Evolutionary conservation across 139 green algal species (phyloP).

Genomic region (Haematococcus lacustris): DNA sequence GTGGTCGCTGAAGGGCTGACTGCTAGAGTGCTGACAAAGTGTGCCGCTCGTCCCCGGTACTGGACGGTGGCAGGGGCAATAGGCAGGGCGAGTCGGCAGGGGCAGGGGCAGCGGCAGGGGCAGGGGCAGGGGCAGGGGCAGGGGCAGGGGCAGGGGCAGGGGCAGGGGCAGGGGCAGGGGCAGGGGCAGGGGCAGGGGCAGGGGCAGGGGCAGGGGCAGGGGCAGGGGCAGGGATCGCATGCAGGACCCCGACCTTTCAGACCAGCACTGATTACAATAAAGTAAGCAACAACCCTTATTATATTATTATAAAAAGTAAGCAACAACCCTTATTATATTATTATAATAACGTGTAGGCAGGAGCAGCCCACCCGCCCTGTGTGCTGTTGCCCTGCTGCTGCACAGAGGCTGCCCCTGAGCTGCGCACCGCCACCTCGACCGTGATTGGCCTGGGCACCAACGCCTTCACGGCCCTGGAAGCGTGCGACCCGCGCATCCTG

Average conservation of each 20-base stretch:
- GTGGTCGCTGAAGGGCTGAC: neutral
- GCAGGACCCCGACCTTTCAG: too few species aligned
- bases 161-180: too few species aligned
- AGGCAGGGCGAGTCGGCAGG: neutral
- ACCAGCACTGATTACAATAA: neutral
- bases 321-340: neutral
- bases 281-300: neutral
- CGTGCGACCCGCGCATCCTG: conserved; percentile 15
- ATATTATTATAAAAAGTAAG: neutral
- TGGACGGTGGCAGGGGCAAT: neutral
- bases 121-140: too few species aligned
- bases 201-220: too few species aligned
- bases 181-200: too few species aligned
- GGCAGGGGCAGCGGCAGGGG: too few species aligned
- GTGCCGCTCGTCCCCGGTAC: neutral
- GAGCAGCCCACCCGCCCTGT: neutral
- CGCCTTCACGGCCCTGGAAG: conserved; percentile 22
- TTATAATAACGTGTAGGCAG: too few species aligned
- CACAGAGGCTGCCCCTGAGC: conserved; percentile 22
- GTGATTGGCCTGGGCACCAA: conserved; percentile 38
- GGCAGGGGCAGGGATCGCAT: too few species aligned
- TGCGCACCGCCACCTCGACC: conserved; percentile 29
- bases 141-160: too few species aligned
- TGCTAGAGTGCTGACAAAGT: neutral
- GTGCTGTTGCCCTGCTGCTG: neutral